Conservation (phyloP, 257 asterid species). For the Echium plantagineum region DNA sequence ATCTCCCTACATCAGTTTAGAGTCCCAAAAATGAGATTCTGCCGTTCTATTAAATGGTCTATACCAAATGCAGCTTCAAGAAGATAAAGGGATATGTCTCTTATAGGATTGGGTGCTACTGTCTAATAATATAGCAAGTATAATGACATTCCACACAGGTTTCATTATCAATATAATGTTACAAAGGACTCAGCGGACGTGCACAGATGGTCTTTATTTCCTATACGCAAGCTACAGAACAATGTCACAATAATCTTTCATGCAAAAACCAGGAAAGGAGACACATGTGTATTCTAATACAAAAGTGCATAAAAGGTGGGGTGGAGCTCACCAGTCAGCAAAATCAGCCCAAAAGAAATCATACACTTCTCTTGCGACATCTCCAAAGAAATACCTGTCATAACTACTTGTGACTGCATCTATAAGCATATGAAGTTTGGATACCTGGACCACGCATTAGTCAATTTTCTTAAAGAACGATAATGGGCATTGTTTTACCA, state of each 20-base stretch:
- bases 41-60: background rate
- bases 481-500: conserved; percentile 2
- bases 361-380: conserved; percentile 80
- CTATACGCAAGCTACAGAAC: too few species aligned
- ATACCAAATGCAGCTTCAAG: background rate
- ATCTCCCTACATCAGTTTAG: background rate
- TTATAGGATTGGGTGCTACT: too few species aligned
- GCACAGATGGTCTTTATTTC: background rate
- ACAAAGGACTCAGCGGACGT: too few species aligned
- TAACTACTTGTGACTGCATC: conserved; percentile 74
- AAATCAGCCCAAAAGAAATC: conserved; percentile 96
- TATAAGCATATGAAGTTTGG: conserved; percentile 77
- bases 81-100: background rate
- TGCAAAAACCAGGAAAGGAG: background rate
- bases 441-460: conserved; percentile 40
- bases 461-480: conserved; percentile 12
- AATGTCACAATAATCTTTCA: background rate
- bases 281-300: background rate
- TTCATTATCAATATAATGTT: too few species aligned
- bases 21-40: background rate
- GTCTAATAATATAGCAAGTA: too few species aligned
- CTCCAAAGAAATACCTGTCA: conserved; percentile 84
- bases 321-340: conserved; percentile 76
- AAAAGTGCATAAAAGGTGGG: conserved; percentile 9
- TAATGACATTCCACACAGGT: too few species aligned